Evolutionary conservation across 2,329 filamentous ascomycete genomes (phyloP).

Genomic region (Aschersonia sp.): DNA sequence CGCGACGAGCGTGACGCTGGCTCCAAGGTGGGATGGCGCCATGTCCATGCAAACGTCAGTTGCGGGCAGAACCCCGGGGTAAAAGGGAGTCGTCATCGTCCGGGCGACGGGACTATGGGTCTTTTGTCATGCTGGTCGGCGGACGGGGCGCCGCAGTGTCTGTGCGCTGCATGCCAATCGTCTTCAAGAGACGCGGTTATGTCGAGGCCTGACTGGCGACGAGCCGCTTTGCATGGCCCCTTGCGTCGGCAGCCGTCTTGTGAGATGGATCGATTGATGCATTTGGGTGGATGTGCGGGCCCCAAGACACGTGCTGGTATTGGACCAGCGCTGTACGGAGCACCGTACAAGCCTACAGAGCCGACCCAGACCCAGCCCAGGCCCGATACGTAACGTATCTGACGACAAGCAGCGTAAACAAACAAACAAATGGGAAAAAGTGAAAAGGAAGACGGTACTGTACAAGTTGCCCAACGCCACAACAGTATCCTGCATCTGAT

Average conservation of each 20-base stretch:
- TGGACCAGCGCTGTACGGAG: background rate
- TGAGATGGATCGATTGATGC: background rate
- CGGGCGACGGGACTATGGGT: background rate
- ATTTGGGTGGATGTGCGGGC: background rate
- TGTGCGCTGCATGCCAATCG: constrained; percentile 1
- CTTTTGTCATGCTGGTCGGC: background rate
- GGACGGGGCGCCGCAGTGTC: background rate
- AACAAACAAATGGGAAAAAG: background rate
- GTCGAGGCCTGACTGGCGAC: constrained; percentile 1
- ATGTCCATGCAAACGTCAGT: background rate
- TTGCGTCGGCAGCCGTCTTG: background rate
- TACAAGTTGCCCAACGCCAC: too few relatives aligned
- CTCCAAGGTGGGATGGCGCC: background rate
- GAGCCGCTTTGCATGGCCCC: background rate
- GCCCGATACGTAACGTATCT: background rate
- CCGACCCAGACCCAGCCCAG: background rate
- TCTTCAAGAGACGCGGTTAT: constrained; percentile 1
- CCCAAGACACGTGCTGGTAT: background rate
- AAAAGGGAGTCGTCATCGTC: constrained; percentile 1
- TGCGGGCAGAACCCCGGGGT: background rate
- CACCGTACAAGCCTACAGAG: background rate
- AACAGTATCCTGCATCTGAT: background rate
- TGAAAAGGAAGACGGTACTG: background rate
- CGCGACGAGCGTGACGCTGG: background rate
- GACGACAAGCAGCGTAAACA: background rate